Evolutionary conservation across 305 asterid genomes (phyloP).

Genomic region (Rubia tinctorum): DNA sequence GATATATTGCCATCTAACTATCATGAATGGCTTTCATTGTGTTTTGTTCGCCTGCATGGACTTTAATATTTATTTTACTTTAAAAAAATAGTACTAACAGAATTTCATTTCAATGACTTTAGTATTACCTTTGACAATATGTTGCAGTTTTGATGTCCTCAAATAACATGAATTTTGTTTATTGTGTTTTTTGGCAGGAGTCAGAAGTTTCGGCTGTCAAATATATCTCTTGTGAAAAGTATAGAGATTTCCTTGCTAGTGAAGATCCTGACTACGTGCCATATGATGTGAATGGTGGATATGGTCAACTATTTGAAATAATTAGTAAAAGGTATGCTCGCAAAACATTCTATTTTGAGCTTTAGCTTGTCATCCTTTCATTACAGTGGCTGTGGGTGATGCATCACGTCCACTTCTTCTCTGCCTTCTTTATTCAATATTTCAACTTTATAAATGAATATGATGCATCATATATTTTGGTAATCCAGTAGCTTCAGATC

Average conservation of each 20-base stretch:
- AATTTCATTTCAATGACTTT: neutral
- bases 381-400: neutral
- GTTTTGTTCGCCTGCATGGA: neutral
- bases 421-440: neutral
- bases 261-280: slow-evolving; percentile 81
- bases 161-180: slow-evolving; percentile 13
- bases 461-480: neutral
- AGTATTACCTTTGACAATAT: neutral
- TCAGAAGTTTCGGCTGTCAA: slow-evolving; percentile 98
- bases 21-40: neutral
- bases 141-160: slow-evolving; percentile 8
- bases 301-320: slow-evolving; percentile 78
- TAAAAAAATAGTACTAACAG: neutral
- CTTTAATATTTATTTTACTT: neutral
- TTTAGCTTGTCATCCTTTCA: neutral
- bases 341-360: slow-evolving; percentile 3
- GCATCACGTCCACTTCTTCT: neutral
- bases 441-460: neutral
- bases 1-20: neutral
- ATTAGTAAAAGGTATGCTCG: slow-evolving; percentile 62
- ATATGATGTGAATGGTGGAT: slow-evolving; percentile 66
- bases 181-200: slow-evolving; percentile 51
- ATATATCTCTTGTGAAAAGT: slow-evolving; percentile 69
- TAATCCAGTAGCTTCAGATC: neutral
- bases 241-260: slow-evolving; percentile 62